Evolutionary conservation across 2,329 filamentous ascomycete species (phyloP), one percentile per base, ranked within the genome.

Genomic region (Ceratocystis alfenasii): DNA sequence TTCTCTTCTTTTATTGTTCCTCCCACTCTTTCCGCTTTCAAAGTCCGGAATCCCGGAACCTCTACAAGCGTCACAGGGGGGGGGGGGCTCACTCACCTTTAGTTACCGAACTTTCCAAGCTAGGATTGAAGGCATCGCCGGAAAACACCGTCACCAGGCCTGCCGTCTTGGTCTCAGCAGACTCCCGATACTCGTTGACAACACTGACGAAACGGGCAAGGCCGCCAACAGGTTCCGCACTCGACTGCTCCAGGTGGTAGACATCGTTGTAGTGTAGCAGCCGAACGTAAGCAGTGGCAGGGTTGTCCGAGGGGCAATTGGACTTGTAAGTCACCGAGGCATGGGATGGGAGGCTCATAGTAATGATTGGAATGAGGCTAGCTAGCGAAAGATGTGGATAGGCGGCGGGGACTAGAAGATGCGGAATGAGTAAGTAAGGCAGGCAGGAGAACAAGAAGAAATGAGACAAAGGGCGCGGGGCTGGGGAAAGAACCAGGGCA

Each of bases 211-310:
- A 96, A 61, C 92, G 83, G 36, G 89, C 80, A 53, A 88, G 82
- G 20, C 92, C 92, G 33, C 92, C 92, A 1, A 91, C 85, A 0
- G 92, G 92, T 72, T 95, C 90, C 17, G 87, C 84, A 30, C 89
- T 91, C 1, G 80, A 79, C 1, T 76, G 73, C 70, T 95, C 90
- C 65, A 96, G 83, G 71, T 96, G 92, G 75, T 96, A 96, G 68
- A 96, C 91, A 76, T 96, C 91, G 75, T 96, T 96, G 80, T 88
- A 96, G 77, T 96, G 92, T 41, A 95, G 74, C 65, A 96, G 76
- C n/a, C 91, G 85, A 63, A 96, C 77, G 73, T 90, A 87, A 15
- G 74, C 71, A 2, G 71, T 69, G 7, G 69, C 66, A 4, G 10
- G 36, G 36, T 69, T 68, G 6, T 67, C 65, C 8, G 67, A 41